Conservation (phyloP, 345 rosid genomes). For the Populus tremula region DNA sequence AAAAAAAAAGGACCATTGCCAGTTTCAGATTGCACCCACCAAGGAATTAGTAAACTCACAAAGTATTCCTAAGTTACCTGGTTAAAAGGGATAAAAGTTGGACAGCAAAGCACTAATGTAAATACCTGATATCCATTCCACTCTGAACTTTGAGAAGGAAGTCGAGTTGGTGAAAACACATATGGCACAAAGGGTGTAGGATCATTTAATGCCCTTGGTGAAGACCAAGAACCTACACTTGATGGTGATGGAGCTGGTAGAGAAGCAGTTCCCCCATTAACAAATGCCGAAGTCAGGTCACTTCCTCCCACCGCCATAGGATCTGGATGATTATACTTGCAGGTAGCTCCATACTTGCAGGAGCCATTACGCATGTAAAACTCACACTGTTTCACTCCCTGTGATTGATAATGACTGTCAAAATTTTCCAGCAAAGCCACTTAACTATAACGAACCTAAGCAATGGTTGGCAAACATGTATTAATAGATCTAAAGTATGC, state of each 20-base stretch:
- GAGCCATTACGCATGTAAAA: constrained; percentile 94
- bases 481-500: neutral
- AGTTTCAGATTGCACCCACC: neutral
- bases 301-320: constrained; percentile 53
- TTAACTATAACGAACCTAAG: neutral
- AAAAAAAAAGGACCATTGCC: neutral
- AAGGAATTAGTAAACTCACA: neutral
- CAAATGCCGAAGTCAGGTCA: constrained; percentile 47
- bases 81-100: neutral
- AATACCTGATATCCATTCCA: constrained; percentile 93
- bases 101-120: neutral
- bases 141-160: constrained; percentile 54
- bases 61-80: neutral
- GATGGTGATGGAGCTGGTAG: constrained; percentile 47
- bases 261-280: constrained; percentile 56
- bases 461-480: neutral
- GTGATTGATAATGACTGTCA: constrained; percentile 11
- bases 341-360: constrained; percentile 78
- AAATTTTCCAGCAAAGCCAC: neutral
- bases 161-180: constrained; percentile 55
- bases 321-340: constrained; percentile 94
- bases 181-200: constrained; percentile 50
- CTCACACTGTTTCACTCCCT: constrained; percentile 85
- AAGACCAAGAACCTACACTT: constrained; percentile 63
- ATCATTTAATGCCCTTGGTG: constrained; percentile 55